phyloP scores from a whole-genome alignment of 192 early-diverging fungal species.

The Funneliformis geosporum region DNA sequence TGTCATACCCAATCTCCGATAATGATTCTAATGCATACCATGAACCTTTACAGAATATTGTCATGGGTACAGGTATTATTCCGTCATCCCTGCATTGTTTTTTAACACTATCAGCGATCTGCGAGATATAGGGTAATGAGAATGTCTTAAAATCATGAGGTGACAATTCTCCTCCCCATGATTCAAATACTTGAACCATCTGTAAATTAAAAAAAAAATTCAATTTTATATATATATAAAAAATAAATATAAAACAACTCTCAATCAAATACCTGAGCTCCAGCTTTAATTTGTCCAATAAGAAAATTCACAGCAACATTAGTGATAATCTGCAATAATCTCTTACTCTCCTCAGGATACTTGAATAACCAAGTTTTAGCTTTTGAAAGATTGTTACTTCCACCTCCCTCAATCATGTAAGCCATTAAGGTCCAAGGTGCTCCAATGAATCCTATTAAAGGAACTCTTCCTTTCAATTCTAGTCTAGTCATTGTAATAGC shows the following conservation, averaged over 20 bases:
- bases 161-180: slow-evolving; percentile 91
- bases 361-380: slow-evolving; percentile 91
- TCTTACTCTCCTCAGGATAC: slow-evolving; percentile 72
- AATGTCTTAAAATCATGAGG: slow-evolving; percentile 80
- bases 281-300: slow-evolving; percentile 91
- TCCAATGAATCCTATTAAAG: slow-evolving; percentile 94
- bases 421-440: slow-evolving; percentile 99
- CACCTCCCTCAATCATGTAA: slow-evolving; percentile 98
- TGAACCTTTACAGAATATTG: slow-evolving; percentile 90
- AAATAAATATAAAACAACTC: neutral
- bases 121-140: slow-evolving; percentile 85
- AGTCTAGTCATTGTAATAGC: slow-evolving; percentile 93
- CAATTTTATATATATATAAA: neutral
- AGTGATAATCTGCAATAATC: slow-evolving; percentile 77
- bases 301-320: slow-evolving; percentile 86
- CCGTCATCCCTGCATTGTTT: slow-evolving; percentile 40
- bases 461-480: slow-evolving; percentile 79
- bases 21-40: slow-evolving; percentile 84
- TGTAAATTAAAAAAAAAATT: slow-evolving; percentile 35
- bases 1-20: slow-evolving; percentile 72
- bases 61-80: slow-evolving; percentile 73
- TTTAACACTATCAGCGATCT: slow-evolving; percentile 82
- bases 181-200: slow-evolving; percentile 97
- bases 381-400: slow-evolving; percentile 86
- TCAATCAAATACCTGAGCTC: slow-evolving; percentile 73